A percentile compares a stretch with the other conserved stretches of the same genome.
Conservation (phyloP, 495 filamentous ascomycete genomes). For the Symbiotaphrina buchneri region DNA sequence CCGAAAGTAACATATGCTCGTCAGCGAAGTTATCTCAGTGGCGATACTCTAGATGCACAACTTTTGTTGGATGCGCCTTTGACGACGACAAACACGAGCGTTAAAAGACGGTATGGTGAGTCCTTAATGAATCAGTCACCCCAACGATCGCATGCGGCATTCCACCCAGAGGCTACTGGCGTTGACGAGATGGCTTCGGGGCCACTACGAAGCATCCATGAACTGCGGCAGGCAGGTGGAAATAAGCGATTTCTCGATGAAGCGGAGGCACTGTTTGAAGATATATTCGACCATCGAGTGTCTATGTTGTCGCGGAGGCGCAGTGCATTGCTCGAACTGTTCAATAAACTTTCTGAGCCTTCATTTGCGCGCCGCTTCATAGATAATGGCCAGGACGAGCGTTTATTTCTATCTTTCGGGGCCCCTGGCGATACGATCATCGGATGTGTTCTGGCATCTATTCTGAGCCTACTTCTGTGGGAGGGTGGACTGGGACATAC, state of each 20-base stretch:
- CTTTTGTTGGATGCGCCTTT: conserved; percentile 4
- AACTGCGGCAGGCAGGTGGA: conserved; percentile 66
- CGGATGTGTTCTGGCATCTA: conserved; percentile 30
- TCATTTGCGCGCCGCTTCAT: conserved; percentile 46
- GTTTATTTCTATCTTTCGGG: conserved; percentile 32
- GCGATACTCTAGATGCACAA: conserved; percentile 13
- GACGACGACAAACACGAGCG: conserved; percentile 2
- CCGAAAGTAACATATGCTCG: conserved; percentile 37
- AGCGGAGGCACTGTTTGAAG: conserved; percentile 63
- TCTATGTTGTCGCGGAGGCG: conserved; percentile 23
- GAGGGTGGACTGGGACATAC: conserved; percentile 23
- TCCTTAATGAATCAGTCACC: conserved; percentile 7
- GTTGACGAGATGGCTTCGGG: conserved; percentile 26
- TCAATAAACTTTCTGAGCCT: conserved; percentile 45
- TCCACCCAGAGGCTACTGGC: conserved; percentile 14
- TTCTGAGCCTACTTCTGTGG: conserved; percentile 29
- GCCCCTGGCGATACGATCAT: conserved; percentile 27
- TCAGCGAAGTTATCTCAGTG: conserved; percentile 34
- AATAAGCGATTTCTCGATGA: conserved; percentile 65
- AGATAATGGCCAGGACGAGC: conserved; percentile 46
- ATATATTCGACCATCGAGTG: conserved; percentile 38
- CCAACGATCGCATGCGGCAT: not conserved
- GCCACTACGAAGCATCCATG: conserved; percentile 65
- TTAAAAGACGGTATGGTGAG: conserved; percentile 7
- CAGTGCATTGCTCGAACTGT: conserved; percentile 40